A percentile compares a stretch with the other conserved stretches of the same genome.
Conservation (phyloP, 208 protist species). For the Acanthamoeba divionensis region DNA sequence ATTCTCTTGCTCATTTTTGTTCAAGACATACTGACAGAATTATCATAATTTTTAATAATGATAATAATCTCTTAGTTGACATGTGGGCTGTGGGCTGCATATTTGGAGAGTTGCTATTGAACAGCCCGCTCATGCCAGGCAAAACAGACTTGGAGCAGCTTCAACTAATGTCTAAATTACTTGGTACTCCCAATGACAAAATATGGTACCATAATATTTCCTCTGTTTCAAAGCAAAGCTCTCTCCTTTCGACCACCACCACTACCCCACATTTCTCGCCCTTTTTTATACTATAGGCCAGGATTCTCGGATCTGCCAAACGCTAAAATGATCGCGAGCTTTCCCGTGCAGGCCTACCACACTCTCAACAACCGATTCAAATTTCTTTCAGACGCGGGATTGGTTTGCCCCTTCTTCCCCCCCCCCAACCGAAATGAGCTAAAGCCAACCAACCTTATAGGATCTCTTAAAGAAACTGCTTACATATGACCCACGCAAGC, state of each 20-base stretch:
- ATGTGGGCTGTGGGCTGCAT: constrained; percentile 83
- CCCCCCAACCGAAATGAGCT: too few relatives aligned
- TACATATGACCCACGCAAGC: constrained; percentile 36
- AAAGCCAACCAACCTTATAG: too few relatives aligned
- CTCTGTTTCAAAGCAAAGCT: neutral
- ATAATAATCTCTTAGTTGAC: constrained; percentile 61
- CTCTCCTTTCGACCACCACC: neutral
- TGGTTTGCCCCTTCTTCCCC: too few relatives aligned
- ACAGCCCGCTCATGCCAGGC: constrained; percentile 65
- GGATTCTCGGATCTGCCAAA: constrained; percentile 3
- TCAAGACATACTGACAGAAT: neutral
- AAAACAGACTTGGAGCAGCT: constrained; percentile 59
- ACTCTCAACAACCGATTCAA: constrained; percentile 22
- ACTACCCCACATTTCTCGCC: neutral
- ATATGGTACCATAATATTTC: neutral
- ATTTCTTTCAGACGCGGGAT: neutral
- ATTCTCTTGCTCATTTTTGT: neutral
- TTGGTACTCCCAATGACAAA: constrained; percentile 63
- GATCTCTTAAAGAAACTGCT: constrained; percentile 26
- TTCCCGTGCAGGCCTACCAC: constrained; percentile 30
- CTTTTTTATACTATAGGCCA: neutral
- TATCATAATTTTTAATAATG: neutral
- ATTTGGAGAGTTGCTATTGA: constrained; percentile 74
- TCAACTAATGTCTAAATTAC: constrained; percentile 58
- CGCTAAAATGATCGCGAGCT: neutral